Evolutionary conservation across 2,329 filamentous ascomycete genomes (phyloP), one percentile per base, ranked within the genome.

Genomic region (Coleophoma eucalyptorum): DNA sequence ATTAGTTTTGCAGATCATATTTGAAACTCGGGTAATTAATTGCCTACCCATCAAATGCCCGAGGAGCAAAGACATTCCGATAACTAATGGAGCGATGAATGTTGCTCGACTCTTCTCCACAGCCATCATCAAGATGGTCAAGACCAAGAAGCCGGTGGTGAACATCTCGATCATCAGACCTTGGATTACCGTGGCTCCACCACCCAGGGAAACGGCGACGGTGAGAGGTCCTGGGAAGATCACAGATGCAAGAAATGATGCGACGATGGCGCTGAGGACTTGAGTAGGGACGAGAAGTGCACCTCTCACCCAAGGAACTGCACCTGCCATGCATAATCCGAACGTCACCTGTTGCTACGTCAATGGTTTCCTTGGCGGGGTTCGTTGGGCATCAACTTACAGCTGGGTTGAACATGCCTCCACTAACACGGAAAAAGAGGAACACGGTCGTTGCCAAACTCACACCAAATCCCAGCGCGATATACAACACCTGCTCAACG

Each of bases 61-160:
- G 41, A 90, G 77, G 65, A 90, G 90, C 48, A 90, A 75, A 0
- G 86, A 74, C 2, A 89, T 67, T 1, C 88, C 88, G 58, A 91
- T 89, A 12, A 84, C 86, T 3, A 90, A 70, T 0, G 87, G 87
- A 0, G 87, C 87, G 1, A 90, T 69, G 62, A 78, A 89, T 0
- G 87, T 90, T 2, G 81, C 81, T 42, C 84, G 83, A 65, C 90
- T 86, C 69, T 90, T 90, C 64, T 89, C 85, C 4, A 82, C 80
- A 0, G 85, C 86, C 42, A 75, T 63, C 72, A 76, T 74, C 50
- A 76, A 71, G 44, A 75, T 74, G 26, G 71, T 70, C 48, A 76
- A 73, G 3, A 75, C 66, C 32, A 76, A 53, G 51, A 75, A 66
- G 6, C 70, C 68, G 4, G 73, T 75, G 4, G 76, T 59, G 37